Base-by-base conservation (phyloP, 345 rosid genomes). In the Cochlearia excelsa region DNA sequence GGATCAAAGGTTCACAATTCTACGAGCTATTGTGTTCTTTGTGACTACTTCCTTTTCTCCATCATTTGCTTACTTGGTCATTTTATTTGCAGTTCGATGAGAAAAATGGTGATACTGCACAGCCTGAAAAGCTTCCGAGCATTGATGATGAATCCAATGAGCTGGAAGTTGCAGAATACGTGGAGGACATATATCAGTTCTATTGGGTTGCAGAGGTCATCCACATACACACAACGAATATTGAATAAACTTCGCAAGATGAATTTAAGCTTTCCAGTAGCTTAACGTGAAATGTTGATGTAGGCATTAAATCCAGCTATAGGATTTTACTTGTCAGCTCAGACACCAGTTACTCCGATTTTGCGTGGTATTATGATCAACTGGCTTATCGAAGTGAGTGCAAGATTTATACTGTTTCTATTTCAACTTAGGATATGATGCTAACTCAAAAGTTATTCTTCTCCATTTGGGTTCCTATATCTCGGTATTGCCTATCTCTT, bases 111-210 rank as follows among this genome's bases (percentile, higher is more conserved):
- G 82, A 84, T 46, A 71, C 54, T 57, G 42, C 58, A 9, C 55
- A 61, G 54, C 65, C 59, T 58, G 84, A 76, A 69, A 75, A 77
- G 51, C 77, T 84, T 67, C 91, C 89, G 26, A 75, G 64, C 43
- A 89, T 93, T 64, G 91, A 93, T 73, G 84, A 89, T 79, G 69
- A 70, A 50, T 71, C 78, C 70, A 88, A 87, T 79, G 85, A 81
- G 40, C 73, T 93, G 60, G 99, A 93, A 80, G 99, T 89, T 64
- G 94, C 99, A 67, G 94, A 93, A 64, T 93, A 93, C 45, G 94
- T 89, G 61, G 94, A 93, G 69, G 95, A 87, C 54, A 93, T 89
- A 64, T 93, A 89, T 65, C 84, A 81, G 63, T 89, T 82, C 72
- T 89, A 93, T 67, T 89, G 97, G 99, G 72, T 74, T 50, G 57